These are phyloP conservation scores for Auxenochlorella pyrenoidosa DNA, from an alignment of 139 green algal genomes.

Conservation along the genomic window DNA sequence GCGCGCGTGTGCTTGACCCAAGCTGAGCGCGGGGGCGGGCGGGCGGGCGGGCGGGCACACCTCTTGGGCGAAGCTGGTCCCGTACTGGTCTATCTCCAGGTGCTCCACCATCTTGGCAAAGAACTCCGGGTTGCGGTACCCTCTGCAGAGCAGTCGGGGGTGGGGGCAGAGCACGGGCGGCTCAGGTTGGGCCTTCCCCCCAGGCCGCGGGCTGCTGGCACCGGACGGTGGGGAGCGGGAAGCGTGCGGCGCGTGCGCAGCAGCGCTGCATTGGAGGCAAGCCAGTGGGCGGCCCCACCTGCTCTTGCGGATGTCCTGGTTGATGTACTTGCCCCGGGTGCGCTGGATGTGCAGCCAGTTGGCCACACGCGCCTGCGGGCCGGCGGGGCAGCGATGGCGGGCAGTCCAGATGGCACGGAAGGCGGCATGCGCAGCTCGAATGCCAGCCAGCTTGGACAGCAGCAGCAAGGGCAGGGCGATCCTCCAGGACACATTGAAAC, in stretches of 20 bases:
- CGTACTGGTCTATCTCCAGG: slow-evolving; percentile 67
- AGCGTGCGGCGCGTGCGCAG: not conserved
- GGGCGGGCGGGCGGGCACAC: slow-evolving; percentile 48
- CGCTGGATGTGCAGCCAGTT: slow-evolving; percentile 40
- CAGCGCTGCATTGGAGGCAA: not conserved
- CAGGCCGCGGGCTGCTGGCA: not conserved
- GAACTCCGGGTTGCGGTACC: slow-evolving; percentile 81
- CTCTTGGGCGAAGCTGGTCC: slow-evolving; percentile 58
- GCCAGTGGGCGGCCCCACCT: not conserved
- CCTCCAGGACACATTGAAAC: no score
- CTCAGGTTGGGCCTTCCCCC: not conserved
- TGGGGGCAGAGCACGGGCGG: no score
- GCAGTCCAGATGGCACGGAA: no score
- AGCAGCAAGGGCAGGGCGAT: no score
- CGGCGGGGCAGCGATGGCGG: no score
- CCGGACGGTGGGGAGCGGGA: no score
- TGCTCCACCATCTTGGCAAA: slow-evolving; percentile 77
- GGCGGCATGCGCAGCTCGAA: no score
- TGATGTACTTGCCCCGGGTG: slow-evolving; percentile 20
- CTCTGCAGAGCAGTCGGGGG: not conserved
- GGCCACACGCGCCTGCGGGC: slow-evolving; percentile 25
- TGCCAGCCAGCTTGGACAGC: no score
- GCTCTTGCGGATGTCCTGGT: slow-evolving; percentile 35
- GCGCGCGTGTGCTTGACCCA: no score
- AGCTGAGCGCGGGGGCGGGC: no score